Evolutionary conservation across 2,329 filamentous ascomycete genomes (phyloP).

Genomic region (Diaporthe capsici): DNA sequence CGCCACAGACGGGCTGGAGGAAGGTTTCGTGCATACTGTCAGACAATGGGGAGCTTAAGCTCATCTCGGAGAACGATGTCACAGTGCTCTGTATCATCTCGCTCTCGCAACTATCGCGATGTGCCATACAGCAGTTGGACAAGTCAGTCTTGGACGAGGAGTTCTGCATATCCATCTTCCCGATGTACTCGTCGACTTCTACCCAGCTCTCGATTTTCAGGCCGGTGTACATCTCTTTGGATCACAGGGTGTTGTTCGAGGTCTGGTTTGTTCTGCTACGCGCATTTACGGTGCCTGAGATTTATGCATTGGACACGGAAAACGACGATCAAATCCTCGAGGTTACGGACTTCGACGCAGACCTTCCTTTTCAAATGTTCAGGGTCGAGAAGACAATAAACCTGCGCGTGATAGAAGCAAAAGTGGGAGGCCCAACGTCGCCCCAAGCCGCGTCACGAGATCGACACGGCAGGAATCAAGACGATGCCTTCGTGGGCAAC

Average conservation of each 20-base stretch:
- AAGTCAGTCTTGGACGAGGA: constrained; percentile 92
- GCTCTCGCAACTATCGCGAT: constrained; percentile 88
- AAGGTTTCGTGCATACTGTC: constrained; percentile 93
- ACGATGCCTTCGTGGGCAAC: constrained; percentile 71
- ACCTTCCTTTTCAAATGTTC: constrained; percentile 66
- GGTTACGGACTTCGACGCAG: constrained; percentile 55
- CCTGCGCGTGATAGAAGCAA: constrained; percentile 73
- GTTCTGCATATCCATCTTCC: constrained; percentile 95
- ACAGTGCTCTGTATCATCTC: constrained; percentile 86
- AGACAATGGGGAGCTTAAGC: constrained; percentile 93
- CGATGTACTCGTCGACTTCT: constrained; percentile 85
- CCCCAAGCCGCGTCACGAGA: constrained; percentile 49
- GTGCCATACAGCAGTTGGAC: constrained; percentile 91
- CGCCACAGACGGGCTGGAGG: constrained; percentile 78
- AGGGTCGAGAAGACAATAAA: constrained; percentile 73
- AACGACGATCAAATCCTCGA: constrained; percentile 60
- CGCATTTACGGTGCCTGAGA: constrained; percentile 91
- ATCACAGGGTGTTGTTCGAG: constrained; percentile 91
- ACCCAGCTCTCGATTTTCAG: constrained; percentile 82
- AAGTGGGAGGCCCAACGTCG: constrained; percentile 61
- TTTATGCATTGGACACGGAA: constrained; percentile 77
- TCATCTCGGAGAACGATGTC: constrained; percentile 88
- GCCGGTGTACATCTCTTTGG: constrained; percentile 91
- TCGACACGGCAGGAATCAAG: constrained; percentile 52
- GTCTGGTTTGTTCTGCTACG: constrained; percentile 96